Percentiles rank a stretch among this genome's conserved stretches.
phyloP scores from a whole-genome alignment of 2,329 filamentous ascomycete genomes.

The Penicillium sclerotiorum region DNA sequence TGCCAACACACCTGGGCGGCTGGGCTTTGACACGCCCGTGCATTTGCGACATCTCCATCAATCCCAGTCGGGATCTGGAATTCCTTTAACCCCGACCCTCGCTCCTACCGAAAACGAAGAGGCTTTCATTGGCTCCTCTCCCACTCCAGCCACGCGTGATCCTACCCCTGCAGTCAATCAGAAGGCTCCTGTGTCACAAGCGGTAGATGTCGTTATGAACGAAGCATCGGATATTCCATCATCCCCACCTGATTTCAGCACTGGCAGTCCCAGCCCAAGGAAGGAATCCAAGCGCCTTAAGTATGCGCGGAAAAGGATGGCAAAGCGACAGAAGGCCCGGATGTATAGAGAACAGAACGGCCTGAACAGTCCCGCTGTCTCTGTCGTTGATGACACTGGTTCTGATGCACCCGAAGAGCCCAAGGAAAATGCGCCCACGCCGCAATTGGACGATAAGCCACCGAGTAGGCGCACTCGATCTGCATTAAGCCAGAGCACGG shows the following conservation, averaged over 20 bases:
- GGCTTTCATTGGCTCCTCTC: slow-evolving; percentile 55
- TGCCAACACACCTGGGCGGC: slow-evolving; percentile 28
- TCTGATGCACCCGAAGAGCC: slow-evolving; percentile 9
- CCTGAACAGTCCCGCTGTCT: slow-evolving; percentile 11
- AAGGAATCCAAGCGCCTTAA: slow-evolving; percentile 10
- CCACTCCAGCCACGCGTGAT: slow-evolving; percentile 50
- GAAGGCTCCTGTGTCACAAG: slow-evolving; percentile 36
- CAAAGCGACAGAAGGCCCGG: slow-evolving; percentile 19
- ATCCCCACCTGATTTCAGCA: slow-evolving; percentile 37
- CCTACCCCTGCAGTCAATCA: slow-evolving; percentile 28
- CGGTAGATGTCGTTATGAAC: slow-evolving; percentile 19
- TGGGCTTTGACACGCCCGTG: slow-evolving; percentile 33
- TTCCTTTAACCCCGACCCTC: slow-evolving; percentile 48
- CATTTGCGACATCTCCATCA: slow-evolving; percentile 31
- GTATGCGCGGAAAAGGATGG: slow-evolving; percentile 13
- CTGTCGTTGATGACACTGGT: slow-evolving; percentile 2
- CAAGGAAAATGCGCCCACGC: slow-evolving; percentile 11
- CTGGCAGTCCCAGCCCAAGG: slow-evolving; percentile 24
- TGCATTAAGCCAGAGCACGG: slow-evolving; percentile 20
- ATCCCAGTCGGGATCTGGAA: slow-evolving; percentile 27
- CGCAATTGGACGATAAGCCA: slow-evolving; percentile 15
- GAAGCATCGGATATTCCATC: slow-evolving; percentile 35
- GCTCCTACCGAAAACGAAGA: slow-evolving; percentile 45
- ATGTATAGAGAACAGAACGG: slow-evolving; percentile 5
- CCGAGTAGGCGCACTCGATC: slow-evolving; percentile 29